phyloP scores from a whole-genome alignment of 495 filamentous ascomycete genomes.

The Astrothelium subdiscretum region DNA sequence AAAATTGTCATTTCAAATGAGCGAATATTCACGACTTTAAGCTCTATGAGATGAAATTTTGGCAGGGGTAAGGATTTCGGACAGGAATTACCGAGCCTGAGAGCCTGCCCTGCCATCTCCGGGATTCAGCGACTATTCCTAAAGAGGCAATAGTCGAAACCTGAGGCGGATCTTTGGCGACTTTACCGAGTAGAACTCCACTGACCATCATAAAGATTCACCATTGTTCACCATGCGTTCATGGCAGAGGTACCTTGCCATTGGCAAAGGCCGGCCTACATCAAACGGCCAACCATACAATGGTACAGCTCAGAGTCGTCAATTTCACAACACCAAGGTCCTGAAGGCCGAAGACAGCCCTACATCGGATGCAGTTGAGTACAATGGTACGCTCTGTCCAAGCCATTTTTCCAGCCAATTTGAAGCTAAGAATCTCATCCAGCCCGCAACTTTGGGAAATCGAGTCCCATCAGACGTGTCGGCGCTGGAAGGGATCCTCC shows the following conservation, averaged over 20 bases:
- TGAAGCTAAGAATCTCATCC: not conserved
- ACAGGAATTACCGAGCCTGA: too few relatives aligned
- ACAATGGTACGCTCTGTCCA: not conserved
- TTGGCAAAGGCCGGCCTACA: not conserved
- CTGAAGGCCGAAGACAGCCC: not conserved
- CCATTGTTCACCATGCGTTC: not conserved
- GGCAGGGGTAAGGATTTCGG: too few relatives aligned
- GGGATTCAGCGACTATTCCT: too few relatives aligned
- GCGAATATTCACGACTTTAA: too few relatives aligned
- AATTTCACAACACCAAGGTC: not conserved
- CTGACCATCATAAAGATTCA: not conserved
- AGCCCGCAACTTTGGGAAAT: not conserved
- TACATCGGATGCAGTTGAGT: not conserved
- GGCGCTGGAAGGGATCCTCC: not conserved
- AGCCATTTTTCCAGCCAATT: not conserved
- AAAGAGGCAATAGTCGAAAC: too few relatives aligned
- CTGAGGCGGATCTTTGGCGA: not conserved
- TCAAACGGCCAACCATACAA: not conserved
- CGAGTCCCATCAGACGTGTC: not conserved
- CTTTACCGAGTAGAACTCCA: not conserved
- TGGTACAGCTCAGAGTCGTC: not conserved
- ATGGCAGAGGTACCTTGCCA: not conserved
- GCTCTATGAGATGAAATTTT: too few relatives aligned
- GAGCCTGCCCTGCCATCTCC: too few relatives aligned
- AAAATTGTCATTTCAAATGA: too few relatives aligned